These are phyloP conservation scores for Sambucus nigra DNA, from an alignment of 129 eudicot species.

Conservation along the genomic window DNA sequence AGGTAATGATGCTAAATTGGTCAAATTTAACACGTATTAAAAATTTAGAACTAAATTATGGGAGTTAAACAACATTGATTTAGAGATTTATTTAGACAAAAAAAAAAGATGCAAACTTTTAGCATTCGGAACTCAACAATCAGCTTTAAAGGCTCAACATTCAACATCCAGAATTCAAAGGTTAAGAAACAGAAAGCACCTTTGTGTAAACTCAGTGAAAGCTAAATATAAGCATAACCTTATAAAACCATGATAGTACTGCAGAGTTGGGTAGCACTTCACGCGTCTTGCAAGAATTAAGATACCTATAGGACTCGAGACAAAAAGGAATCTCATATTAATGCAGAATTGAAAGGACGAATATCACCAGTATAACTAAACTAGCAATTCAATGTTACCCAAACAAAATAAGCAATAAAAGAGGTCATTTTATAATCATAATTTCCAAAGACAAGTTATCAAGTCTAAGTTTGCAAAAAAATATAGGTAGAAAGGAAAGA, in stretches of 20 bases:
- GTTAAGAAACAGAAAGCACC: too few species aligned
- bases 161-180: too few species aligned
- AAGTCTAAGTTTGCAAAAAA: background rate
- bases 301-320: constrained; percentile 27
- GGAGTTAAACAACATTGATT: background rate
- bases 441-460: background rate
- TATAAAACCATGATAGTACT: constrained; percentile 29
- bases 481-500: too few species aligned
- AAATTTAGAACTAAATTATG: background rate
- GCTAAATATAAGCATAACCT: constrained; percentile 22
- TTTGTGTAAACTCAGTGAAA: background rate
- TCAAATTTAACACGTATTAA: too few species aligned
- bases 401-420: background rate
- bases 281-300: constrained; percentile 38
- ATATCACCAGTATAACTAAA: background rate
- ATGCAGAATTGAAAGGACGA: background rate
- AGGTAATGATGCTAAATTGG: too few species aligned
- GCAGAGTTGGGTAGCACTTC: constrained; percentile 41
- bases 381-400: background rate
- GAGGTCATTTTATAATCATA: background rate
- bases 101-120: background rate
- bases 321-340: background rate
- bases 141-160: too few species aligned
- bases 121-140: too few species aligned
- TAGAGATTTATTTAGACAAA: background rate